A percentile compares a stretch with the other conserved stretches of the same genome.
phyloP scores from a whole-genome alignment of 495 filamentous ascomycete species.

The Chaetomidium leptoderma region DNA sequence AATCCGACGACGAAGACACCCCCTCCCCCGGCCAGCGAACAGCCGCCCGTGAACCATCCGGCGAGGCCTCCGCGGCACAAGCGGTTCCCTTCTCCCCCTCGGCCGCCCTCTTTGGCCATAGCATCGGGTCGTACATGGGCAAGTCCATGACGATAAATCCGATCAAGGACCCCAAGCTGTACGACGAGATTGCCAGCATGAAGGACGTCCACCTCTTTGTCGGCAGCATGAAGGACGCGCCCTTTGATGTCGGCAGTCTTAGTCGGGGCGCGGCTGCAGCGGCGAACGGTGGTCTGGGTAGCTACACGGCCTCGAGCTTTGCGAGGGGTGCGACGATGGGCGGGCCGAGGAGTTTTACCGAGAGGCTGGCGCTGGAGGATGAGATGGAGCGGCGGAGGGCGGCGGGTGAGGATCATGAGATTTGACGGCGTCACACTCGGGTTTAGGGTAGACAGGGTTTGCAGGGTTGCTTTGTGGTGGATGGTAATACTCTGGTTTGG shows the following conservation, averaged over 20 bases:
- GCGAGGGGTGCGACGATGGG: conserved; percentile 24
- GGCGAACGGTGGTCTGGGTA: conserved; percentile 34
- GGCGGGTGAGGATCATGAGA: not conserved
- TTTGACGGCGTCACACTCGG: too few species aligned
- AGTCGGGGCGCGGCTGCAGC: conserved; percentile 40
- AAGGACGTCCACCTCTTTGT: conserved; percentile 44
- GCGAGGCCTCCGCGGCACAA: not conserved
- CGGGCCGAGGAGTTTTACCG: conserved; percentile 40
- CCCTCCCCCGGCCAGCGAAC: not conserved
- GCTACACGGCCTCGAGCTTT: conserved; percentile 36
- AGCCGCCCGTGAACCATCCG: not conserved
- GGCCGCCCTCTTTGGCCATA: conserved; percentile 27
- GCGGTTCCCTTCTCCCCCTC: conserved; percentile 27
- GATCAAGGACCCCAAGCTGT: conserved; percentile 39
- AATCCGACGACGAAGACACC: conserved; percentile 24
- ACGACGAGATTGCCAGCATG: conserved; percentile 44
- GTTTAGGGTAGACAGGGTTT: too few species aligned
- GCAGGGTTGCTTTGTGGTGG: not conserved
- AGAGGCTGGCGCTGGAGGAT: conserved; percentile 44
- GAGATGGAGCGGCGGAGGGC: conserved; percentile 29
- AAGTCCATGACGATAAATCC: conserved; percentile 29
- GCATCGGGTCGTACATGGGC: conserved; percentile 45
- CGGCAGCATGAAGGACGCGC: conserved; percentile 43
- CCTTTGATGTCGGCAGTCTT: too few species aligned
- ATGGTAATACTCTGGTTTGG: not conserved